A percentile compares a stretch with the other conserved stretches of the same genome.
Conservation (phyloP, 2,329 filamentous ascomycete genomes). For the Plectosphaerella cucumerina region DNA sequence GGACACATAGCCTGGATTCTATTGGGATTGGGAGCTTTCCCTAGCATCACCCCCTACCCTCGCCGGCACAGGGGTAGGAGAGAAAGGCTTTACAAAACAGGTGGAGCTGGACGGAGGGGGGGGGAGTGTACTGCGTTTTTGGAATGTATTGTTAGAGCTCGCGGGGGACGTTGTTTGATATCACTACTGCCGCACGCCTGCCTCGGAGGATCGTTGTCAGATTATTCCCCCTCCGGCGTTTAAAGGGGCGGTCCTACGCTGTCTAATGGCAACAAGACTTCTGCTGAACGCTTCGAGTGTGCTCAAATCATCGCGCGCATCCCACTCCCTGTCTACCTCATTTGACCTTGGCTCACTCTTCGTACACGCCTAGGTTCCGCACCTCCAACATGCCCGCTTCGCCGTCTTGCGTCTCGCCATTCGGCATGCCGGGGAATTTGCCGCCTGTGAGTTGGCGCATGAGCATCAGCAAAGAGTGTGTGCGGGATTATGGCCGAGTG, state of each 20-base stretch:
- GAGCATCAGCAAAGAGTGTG: not conserved
- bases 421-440: constrained; percentile 38
- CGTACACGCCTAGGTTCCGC: constrained; percentile 43
- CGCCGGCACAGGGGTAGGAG: not conserved
- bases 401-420: constrained; percentile 38
- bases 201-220: not conserved
- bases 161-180: not conserved
- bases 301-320: not conserved
- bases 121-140: not conserved
- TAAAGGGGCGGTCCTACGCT: not conserved
- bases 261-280: not conserved
- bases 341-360: constrained; percentile 1
- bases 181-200: not conserved
- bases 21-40: constrained; percentile 3
- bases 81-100: not conserved
- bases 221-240: not conserved
- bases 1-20: constrained; percentile 8
- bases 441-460: constrained; percentile 2
- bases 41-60: not conserved
- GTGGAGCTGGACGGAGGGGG: not conserved
- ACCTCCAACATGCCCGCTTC: constrained; percentile 47
- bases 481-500: not conserved
- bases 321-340: not conserved
- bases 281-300: not conserved
- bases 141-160: not conserved